Conservation (phyloP, 345 rosid species). For the Heritiera fomes region DNA sequence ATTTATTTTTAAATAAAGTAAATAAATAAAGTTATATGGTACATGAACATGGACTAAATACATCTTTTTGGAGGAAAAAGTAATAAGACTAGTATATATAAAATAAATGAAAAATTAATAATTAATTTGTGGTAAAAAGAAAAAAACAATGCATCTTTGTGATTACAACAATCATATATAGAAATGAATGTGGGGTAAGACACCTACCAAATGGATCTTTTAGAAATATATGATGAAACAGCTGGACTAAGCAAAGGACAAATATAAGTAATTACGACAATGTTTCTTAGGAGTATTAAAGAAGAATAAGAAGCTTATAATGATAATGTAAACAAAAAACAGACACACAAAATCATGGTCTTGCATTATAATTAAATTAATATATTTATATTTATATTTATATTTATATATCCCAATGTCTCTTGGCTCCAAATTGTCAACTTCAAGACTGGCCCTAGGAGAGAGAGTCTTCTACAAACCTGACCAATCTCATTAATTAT, state of each 20-base stretch:
- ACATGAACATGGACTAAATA: neutral
- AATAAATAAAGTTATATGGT: neutral
- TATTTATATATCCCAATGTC: neutral
- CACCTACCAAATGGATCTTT: neutral
- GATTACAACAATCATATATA: neutral
- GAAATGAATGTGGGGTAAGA: neutral
- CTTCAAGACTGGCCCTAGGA: neutral
- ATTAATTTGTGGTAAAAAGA: neutral
- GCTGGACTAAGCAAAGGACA: neutral
- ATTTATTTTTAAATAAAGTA: too few species aligned
- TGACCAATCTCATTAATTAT: neutral
- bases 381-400: too few species aligned
- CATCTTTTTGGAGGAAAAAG: neutral
- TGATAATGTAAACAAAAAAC: neutral
- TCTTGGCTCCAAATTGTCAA: neutral
- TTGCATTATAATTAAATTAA: too few species aligned
- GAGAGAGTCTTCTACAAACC: neutral
- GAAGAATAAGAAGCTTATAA: neutral
- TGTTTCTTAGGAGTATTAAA: neutral
- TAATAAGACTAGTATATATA: neutral
- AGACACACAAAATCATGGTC: neutral
- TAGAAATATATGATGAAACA: neutral
- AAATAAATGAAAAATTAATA: neutral
- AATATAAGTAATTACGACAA: neutral
- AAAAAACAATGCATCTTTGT: neutral